Evolutionary conservation across 2,329 filamentous ascomycete genomes (phyloP).

Genomic region (Claviceps sp.): DNA sequence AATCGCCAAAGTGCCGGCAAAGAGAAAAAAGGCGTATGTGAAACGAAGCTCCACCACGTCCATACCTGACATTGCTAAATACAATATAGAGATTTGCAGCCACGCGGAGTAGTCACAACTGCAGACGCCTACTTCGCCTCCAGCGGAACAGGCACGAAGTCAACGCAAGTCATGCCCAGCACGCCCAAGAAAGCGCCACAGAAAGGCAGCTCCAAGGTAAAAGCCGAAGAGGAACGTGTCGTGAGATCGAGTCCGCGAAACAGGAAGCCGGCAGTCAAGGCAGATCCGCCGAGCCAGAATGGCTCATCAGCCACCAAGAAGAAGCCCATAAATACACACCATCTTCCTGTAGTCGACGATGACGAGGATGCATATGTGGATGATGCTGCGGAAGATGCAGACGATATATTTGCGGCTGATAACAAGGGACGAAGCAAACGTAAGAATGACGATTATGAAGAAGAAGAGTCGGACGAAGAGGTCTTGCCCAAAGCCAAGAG

Average conservation of each 20-base stretch:
- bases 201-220: conserved; percentile 26
- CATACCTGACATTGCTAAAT: not conserved
- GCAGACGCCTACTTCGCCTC: conserved; percentile 46
- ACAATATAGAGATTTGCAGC: conserved; percentile 22
- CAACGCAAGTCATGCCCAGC: conserved; percentile 17
- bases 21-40: conserved; percentile 42
- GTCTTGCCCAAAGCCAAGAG: conserved; percentile 46
- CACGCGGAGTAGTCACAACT: conserved; percentile 37
- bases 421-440: conserved; percentile 50
- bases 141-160: conserved; percentile 23
- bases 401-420: conserved; percentile 73
- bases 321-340: conserved; percentile 26
- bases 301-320: conserved; percentile 24
- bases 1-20: conserved; percentile 31
- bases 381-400: conserved; percentile 55
- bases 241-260: conserved; percentile 40
- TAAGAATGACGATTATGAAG: conserved; percentile 62
- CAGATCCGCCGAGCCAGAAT: conserved; percentile 16
- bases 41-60: not conserved
- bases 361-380: conserved; percentile 45
- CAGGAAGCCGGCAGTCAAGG: conserved; percentile 24
- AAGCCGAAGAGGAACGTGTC: conserved; percentile 27
- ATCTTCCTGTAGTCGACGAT: conserved; percentile 29
- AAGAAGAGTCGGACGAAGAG: conserved; percentile 63
- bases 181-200: conserved; percentile 22